Conservation (phyloP, 768 basidiomycete genomes). For the Ephemerocybe angulata region DNA sequence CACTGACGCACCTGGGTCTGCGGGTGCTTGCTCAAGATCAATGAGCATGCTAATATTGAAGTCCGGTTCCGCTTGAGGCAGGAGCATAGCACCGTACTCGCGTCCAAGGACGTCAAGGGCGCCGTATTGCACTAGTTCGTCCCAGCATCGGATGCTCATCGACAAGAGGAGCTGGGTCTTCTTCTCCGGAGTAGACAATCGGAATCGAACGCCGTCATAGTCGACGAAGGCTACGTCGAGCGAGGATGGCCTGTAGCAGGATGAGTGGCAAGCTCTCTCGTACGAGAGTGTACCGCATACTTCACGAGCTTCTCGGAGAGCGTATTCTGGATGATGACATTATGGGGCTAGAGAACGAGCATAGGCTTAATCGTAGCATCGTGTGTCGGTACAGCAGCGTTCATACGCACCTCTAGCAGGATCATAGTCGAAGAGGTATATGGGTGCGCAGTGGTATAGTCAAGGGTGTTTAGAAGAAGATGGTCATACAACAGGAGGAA, state of each 20-base stretch:
- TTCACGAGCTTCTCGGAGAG: conserved; percentile 82
- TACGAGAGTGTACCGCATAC: conserved; percentile 37
- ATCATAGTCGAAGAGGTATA: conserved; percentile 45
- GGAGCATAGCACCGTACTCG: conserved; percentile 77
- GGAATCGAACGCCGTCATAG: conserved; percentile 95
- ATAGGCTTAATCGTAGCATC: neutral
- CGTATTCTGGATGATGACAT: conserved; percentile 89
- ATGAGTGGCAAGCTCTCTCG: conserved; percentile 14
- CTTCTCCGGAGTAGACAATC: conserved; percentile 81
- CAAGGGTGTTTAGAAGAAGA: neutral
- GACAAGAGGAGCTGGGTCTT: conserved; percentile 83
- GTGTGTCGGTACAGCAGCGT: conserved; percentile 9
- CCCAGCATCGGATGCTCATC: conserved; percentile 98
- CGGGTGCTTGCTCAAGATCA: conserved; percentile 82
- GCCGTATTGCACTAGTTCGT: conserved; percentile 85
- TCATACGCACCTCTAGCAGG: conserved; percentile 81
- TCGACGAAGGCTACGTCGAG: conserved; percentile 97
- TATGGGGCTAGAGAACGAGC: conserved; percentile 63
- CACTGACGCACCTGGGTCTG: conserved; percentile 61
- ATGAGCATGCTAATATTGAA: conserved; percentile 87
- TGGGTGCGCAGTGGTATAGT: neutral
- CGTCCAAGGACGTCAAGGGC: conserved; percentile 73
- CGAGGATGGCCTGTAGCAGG: conserved; percentile 66
- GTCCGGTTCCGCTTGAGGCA: conserved; percentile 71
- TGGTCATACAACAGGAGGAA: too few relatives aligned